A percentile compares a stretch with the other conserved stretches of the same genome.
Evolutionary conservation across 176 grass and related monocot species (phyloP).

Genomic region (Lolium rigidum): DNA sequence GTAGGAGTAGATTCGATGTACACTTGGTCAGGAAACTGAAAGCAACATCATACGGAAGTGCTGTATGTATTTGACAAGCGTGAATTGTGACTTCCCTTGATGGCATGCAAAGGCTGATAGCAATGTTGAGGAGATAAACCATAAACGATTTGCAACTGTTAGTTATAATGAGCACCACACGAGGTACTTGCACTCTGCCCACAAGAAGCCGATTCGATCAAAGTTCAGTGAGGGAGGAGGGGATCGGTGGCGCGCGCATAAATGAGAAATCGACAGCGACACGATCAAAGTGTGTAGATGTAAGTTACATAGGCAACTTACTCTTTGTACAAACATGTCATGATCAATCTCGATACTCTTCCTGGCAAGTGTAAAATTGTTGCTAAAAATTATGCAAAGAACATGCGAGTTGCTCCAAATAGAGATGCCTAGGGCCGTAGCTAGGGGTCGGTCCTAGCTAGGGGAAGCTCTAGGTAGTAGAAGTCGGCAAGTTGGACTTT

Average conservation of each 20-base stretch:
- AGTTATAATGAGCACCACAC: too few relatives aligned
- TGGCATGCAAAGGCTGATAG: background rate
- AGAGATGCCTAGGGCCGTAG: background rate
- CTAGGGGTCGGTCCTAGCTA: background rate
- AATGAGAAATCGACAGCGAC: background rate
- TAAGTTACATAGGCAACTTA: background rate
- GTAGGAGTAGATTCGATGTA: background rate
- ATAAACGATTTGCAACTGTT: background rate
- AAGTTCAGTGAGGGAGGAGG: too few relatives aligned
- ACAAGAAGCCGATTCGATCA: too few relatives aligned
- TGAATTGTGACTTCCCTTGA: background rate
- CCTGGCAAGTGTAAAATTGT: background rate
- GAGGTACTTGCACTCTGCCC: too few relatives aligned
- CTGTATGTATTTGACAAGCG: background rate
- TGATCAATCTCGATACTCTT: background rate
- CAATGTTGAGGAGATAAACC: background rate
- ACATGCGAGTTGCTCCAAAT: background rate
- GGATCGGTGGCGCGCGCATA: background rate
- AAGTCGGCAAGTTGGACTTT: constrained; percentile 19
- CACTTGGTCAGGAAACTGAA: background rate
- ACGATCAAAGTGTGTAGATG: background rate
- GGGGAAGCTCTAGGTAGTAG: too few relatives aligned
- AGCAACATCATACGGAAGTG: background rate
- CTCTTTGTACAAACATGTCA: background rate
- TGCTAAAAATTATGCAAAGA: background rate